A percentile compares a stretch with the other conserved stretches of the same genome.
phyloP scores from a whole-genome alignment of 768 basidiomycete genomes.

The Crepidotus variabilis region DNA sequence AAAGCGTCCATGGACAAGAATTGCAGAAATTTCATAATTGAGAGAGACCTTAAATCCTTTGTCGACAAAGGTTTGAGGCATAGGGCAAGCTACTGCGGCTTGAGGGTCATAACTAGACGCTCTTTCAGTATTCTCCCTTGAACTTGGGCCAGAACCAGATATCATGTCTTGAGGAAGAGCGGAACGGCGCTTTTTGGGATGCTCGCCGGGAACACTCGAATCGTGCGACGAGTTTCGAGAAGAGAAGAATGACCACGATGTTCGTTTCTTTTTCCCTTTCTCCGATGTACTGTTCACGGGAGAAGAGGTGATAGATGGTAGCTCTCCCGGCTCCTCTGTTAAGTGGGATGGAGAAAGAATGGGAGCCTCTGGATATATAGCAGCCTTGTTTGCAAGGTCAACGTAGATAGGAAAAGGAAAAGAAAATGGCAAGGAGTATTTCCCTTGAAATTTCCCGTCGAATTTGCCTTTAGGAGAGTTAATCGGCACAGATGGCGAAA shows the following conservation, averaged over 20 bases:
- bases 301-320: background rate
- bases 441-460: slow-evolving; percentile 20
- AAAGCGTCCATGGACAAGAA: slow-evolving; percentile 25
- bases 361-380: background rate
- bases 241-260: background rate
- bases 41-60: slow-evolving; percentile 20
- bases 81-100: slow-evolving; percentile 4
- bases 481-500: background rate
- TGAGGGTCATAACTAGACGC: background rate
- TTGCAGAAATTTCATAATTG: slow-evolving; percentile 25
- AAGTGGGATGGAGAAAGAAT: background rate
- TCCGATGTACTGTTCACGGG: background rate
- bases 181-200: background rate
- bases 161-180: background rate
- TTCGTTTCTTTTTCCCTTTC: background rate
- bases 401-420: slow-evolving; percentile 26
- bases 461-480: background rate
- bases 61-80: slow-evolving; percentile 30
- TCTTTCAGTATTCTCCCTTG: background rate
- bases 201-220: no score
- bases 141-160: background rate
- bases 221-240: background rate
- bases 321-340: background rate
- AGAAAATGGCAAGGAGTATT: slow-evolving; percentile 27
- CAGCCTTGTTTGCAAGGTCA: slow-evolving; percentile 9